Base-by-base conservation (phyloP, 768 basidiomycete species). In the Termitomyces sp. region DNA sequence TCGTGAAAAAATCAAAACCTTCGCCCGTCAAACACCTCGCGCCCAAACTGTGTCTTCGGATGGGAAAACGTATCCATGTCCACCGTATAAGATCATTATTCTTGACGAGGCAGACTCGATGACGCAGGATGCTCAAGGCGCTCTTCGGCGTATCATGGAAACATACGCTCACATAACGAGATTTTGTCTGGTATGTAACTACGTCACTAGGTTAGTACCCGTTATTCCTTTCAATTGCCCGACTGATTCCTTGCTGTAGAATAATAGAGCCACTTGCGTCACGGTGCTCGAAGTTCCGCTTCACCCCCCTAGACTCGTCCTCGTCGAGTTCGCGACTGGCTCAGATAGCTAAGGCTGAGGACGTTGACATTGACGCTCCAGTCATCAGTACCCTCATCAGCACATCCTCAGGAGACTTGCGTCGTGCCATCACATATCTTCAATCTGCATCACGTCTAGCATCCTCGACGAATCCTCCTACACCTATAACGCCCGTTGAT, bases 111-210 rank as follows among this genome's bases (percentile, higher is more conserved):
- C 97, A 22, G 97, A 99, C 73, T 96, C 94, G 6, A 99, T 99
- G 97, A 99, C 97, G 6, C 96, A 98, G 76, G 97, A 99, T 71
- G 97, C 97, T 5, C 97, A 99, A 73, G 95, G 91, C 38, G 97
- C 97, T 0, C 79, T 99, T 44, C 83, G 97, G 45, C 86, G 97
- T n/a, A 98, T 98, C 71, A 99, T 99, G 97, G 97, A 99, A 75
- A 96, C 88, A n/a, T 95, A 98, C 69, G 93, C 93, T 18, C 84
- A 91, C 59, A 98, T 98, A 71, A 99, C 97, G 36, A 84, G 97
- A 5, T 99, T 99, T 77, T 99, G 97, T 74, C 80, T 99, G 22
- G 94, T 98, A 18, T 99, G 97, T 78, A 99, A 99, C 78, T 99
- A 98, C 73, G 97, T 99, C 50, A 99, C 97, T 4, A 85, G 97